phyloP scores from a whole-genome alignment of 2,329 filamentous ascomycete genomes.

The Paecilomyces sp. region DNA sequence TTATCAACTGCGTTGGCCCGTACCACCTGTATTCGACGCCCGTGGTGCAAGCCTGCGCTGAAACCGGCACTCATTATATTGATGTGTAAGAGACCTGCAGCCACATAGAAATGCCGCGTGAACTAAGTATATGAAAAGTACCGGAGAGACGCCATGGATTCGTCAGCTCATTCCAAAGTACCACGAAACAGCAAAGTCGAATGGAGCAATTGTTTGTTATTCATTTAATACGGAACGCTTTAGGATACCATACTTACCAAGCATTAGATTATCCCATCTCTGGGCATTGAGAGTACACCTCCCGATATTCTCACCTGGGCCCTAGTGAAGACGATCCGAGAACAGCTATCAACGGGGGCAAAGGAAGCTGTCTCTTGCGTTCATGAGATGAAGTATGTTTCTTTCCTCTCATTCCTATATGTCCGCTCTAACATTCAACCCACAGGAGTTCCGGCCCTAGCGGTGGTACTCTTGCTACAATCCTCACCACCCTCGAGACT shows the following conservation, averaged over 20 bases:
- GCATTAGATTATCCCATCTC: constrained; percentile 51
- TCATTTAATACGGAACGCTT: neutral
- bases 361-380: constrained; percentile 46
- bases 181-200: constrained; percentile 52
- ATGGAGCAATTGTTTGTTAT: constrained; percentile 49
- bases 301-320: constrained; percentile 49
- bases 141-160: constrained; percentile 59
- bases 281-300: constrained; percentile 56
- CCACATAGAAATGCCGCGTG: neutral
- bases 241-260: constrained; percentile 6
- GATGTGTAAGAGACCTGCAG: constrained; percentile 42
- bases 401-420: too few relatives aligned
- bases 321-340: constrained; percentile 47
- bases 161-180: constrained; percentile 56
- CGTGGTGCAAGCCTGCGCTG: constrained; percentile 58
- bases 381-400: constrained; percentile 44
- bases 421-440: constrained; percentile 4
- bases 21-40: constrained; percentile 59
- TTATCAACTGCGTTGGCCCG: constrained; percentile 57
- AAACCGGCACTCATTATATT: constrained; percentile 60
- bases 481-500: constrained; percentile 49
- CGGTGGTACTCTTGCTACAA: constrained; percentile 60
- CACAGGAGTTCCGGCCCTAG: constrained; percentile 38
- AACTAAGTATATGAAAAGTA: constrained; percentile 27
- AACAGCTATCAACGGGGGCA: constrained; percentile 43